These are phyloP conservation scores for Phytophthora sp. DNA, from an alignment of 352 stramenopile genomes.

Conservation along the genomic window DNA sequence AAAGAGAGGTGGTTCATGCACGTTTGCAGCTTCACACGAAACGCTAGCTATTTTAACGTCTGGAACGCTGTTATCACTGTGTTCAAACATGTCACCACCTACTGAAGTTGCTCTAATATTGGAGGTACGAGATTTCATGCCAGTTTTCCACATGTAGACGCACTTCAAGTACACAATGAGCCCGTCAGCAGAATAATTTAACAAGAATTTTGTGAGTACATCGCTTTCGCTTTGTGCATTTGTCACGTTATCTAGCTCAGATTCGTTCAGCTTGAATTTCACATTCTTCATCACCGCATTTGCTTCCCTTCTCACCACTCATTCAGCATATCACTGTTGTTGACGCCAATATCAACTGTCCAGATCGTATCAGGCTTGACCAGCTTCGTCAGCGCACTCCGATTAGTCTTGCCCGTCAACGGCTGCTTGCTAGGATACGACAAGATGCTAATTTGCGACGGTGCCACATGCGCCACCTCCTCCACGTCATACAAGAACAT, in stretches of 20 bases:
- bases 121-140: too few relatives aligned
- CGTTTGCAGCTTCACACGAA: not conserved
- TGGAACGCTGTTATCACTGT: not conserved
- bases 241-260: slow-evolving; percentile 2
- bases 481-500: slow-evolving; percentile 86
- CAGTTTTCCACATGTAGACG: too few relatives aligned
- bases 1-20: not conserved
- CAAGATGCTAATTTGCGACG: slow-evolving; percentile 82
- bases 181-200: too few relatives aligned
- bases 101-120: too few relatives aligned
- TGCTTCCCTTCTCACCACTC: slow-evolving; percentile 44
- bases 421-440: slow-evolving; percentile 75
- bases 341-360: slow-evolving; percentile 84
- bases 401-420: slow-evolving; percentile 66
- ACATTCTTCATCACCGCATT: slow-evolving; percentile 3
- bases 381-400: slow-evolving; percentile 75
- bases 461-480: slow-evolving; percentile 77
- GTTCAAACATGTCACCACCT: too few relatives aligned
- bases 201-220: too few relatives aligned
- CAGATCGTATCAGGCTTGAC: slow-evolving; percentile 80
- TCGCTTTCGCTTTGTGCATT: slow-evolving; percentile 12
- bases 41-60: slow-evolving; percentile 10
- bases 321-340: slow-evolving; percentile 68
- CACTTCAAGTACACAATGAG: too few relatives aligned
- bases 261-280: too few relatives aligned